phyloP scores from a whole-genome alignment of 225 moss, liverwort and hornwort genomes.

The Bryoerythrophyllum caledonicum region DNA sequence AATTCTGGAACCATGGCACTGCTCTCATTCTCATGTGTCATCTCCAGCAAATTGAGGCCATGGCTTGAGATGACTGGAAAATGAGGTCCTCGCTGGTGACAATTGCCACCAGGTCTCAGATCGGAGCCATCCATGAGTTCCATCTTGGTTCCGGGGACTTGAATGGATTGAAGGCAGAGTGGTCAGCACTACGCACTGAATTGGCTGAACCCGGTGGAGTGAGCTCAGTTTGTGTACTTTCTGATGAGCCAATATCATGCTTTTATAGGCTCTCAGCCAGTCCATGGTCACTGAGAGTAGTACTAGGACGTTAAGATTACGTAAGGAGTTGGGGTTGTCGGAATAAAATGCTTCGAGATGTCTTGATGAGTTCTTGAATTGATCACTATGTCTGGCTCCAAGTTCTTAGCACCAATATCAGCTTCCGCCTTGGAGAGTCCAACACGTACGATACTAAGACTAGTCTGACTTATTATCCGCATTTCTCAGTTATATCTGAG shows the following conservation, averaged over 20 bases:
- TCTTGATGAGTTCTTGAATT: background rate
- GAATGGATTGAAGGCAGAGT: background rate
- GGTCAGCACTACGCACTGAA: background rate
- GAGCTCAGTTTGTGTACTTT: constrained; percentile 8
- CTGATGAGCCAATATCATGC: background rate
- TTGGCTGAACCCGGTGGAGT: background rate
- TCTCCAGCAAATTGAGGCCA: background rate
- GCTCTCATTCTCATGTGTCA: background rate
- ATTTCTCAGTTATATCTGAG: background rate
- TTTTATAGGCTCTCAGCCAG: background rate
- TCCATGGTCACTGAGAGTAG: background rate
- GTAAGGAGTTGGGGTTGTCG: background rate
- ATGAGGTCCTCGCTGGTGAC: background rate
- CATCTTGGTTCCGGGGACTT: background rate
- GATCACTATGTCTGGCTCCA: background rate
- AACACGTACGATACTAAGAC: background rate
- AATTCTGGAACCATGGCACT: background rate
- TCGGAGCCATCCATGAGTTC: background rate
- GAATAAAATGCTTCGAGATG: background rate
- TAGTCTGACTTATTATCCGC: background rate
- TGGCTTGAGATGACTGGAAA: background rate
- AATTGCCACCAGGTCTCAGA: background rate
- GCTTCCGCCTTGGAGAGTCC: constrained; percentile 15
- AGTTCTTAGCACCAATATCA: background rate
- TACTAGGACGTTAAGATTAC: background rate